Evolutionary conservation across 768 basidiomycete species (phyloP).

Genomic region (Dioszegia aurantiaca): DNA sequence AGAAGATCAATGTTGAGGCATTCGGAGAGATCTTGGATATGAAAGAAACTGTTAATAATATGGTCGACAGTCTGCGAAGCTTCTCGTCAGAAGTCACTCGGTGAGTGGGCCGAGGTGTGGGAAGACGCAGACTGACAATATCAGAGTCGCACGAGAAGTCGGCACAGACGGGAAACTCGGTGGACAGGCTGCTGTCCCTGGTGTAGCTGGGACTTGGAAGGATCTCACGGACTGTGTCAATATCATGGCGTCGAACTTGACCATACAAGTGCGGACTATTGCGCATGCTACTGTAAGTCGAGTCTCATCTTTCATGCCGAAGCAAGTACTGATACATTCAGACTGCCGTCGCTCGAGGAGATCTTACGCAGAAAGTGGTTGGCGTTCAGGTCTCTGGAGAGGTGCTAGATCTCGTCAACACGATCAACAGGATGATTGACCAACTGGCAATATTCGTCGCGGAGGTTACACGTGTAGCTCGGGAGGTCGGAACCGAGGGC

Average conservation of each 20-base stretch:
- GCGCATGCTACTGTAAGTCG: conserved; percentile 80
- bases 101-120: conserved; percentile 9
- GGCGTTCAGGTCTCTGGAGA: conserved; percentile 92
- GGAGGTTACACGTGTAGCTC: conserved; percentile 89
- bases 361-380: conserved; percentile 87
- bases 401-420: conserved; percentile 91
- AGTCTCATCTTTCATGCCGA: not conserved
- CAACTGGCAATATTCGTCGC: conserved; percentile 64
- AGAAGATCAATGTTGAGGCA: conserved; percentile 82
- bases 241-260: conserved; percentile 91
- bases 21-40: conserved; percentile 72
- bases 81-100: conserved; percentile 69
- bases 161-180: conserved; percentile 67
- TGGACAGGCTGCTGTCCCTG: conserved; percentile 49
- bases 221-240: conserved; percentile 59
- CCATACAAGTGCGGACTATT: conserved; percentile 67
- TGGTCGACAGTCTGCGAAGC: conserved; percentile 85
- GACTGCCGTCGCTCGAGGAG: conserved; percentile 90
- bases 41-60: conserved; percentile 79
- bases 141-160: conserved; percentile 77
- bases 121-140: conserved; percentile 55
- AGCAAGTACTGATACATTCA: conserved; percentile 31
- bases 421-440: conserved; percentile 71
- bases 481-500: conserved; percentile 98
- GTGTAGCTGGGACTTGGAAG: conserved; percentile 51